Percentiles rank a stretch among this genome's conserved stretches.
These are phyloP conservation scores for Beauveria asiatica DNA, from an alignment of 2,329 filamentous ascomycete species.

Conservation along the genomic window DNA sequence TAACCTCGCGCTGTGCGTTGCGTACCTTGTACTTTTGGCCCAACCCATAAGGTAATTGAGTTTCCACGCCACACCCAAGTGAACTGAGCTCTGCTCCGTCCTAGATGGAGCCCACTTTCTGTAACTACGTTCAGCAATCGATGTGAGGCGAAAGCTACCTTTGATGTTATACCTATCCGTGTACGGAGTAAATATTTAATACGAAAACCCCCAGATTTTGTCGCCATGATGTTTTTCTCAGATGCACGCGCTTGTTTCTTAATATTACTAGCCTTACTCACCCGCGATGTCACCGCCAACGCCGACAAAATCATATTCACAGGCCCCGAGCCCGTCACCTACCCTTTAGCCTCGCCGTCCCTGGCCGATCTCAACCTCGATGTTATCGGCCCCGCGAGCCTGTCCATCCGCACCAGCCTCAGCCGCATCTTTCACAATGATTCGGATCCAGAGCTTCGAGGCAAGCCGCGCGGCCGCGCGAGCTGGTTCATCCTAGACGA, in stretches of 20 bases:
- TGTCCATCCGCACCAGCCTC: slow-evolving; percentile 54
- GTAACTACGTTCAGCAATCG: background rate
- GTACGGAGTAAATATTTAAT: no score
- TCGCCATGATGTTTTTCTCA: background rate
- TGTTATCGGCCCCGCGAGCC: slow-evolving; percentile 49
- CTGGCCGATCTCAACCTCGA: slow-evolving; percentile 53
- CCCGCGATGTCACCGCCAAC: slow-evolving; percentile 48
- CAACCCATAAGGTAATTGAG: background rate
- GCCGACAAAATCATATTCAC: slow-evolving; percentile 88
- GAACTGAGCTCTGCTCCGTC: background rate
- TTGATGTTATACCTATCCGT: background rate
- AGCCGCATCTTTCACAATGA: slow-evolving; percentile 58
- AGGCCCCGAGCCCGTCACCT: slow-evolving; percentile 50
- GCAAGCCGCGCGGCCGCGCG: slow-evolving; percentile 44
- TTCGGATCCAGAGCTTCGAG: slow-evolving; percentile 14
- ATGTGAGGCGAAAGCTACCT: background rate
- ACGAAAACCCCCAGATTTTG: background rate
- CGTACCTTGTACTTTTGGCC: background rate
- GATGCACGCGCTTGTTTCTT: background rate
- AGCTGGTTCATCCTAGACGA: slow-evolving; percentile 74
- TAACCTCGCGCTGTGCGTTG: background rate
- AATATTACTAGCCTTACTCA: slow-evolving; percentile 12
- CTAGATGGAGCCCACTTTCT: background rate
- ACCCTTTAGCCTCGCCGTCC: slow-evolving; percentile 34
- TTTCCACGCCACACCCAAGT: background rate